phyloP scores from a whole-genome alignment of 495 filamentous ascomycete genomes.

The Daldinia childiae region DNA sequence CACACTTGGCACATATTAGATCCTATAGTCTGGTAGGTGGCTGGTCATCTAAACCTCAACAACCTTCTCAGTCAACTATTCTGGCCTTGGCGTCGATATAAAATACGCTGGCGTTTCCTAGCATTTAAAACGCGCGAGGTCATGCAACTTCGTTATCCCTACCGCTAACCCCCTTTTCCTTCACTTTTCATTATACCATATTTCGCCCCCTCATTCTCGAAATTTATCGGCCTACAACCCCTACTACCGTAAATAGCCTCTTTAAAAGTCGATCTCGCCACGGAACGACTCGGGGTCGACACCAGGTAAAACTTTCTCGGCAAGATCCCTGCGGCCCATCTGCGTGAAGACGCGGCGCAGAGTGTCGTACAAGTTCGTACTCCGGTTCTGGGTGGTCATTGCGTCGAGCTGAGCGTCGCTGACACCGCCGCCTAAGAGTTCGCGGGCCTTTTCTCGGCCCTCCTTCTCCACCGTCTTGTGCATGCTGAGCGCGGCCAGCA shows the following conservation, averaged over 20 bases:
- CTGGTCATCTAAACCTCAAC: background rate
- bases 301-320: constrained; percentile 83
- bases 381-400: constrained; percentile 90
- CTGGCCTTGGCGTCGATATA: background rate
- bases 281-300: constrained; percentile 93
- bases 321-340: constrained; percentile 89
- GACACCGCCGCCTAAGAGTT: constrained; percentile 74
- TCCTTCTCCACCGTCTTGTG: constrained; percentile 92
- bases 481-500: constrained; percentile 95
- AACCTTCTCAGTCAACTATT: background rate
- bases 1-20: background rate
- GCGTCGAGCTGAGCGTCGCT: constrained; percentile 76
- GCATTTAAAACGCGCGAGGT: background rate
- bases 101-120: background rate
- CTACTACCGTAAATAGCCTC: background rate
- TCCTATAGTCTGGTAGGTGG: background rate
- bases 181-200: background rate
- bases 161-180: background rate
- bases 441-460: constrained; percentile 79
- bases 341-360: constrained; percentile 90
- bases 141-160: background rate
- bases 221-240: background rate
- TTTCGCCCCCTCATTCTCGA: background rate
- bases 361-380: constrained; percentile 95
- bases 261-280: constrained; percentile 64